phyloP scores from a whole-genome alignment of 768 basidiomycete genomes.

The Mycena epipterygia region DNA sequence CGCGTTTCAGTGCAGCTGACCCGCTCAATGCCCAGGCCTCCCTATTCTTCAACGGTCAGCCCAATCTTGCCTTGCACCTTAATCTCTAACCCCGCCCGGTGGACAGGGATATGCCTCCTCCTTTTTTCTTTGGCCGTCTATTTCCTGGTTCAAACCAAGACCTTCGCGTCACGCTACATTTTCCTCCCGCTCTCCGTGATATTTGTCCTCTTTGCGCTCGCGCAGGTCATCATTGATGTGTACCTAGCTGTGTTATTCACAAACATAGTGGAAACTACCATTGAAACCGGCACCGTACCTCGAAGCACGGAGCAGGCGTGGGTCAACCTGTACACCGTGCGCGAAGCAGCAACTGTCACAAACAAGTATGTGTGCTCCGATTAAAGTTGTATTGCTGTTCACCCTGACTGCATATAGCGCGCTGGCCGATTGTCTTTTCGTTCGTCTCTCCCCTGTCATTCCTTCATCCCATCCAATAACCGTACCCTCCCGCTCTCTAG shows the following conservation, averaged over 20 bases:
- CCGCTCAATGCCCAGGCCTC: background rate
- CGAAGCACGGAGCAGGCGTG: background rate
- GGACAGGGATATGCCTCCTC: conserved; percentile 16
- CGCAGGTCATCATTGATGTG: background rate
- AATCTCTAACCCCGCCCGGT: background rate
- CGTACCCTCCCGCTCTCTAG: background rate
- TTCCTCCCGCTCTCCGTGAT: conserved; percentile 4
- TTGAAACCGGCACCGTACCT: background rate
- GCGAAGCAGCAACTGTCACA: background rate
- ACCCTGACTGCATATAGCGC: background rate
- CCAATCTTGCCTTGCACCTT: background rate
- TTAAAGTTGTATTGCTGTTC: too few relatives aligned
- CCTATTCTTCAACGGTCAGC: background rate
- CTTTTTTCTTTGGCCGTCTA: conserved; percentile 3
- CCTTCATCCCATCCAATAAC: too few relatives aligned
- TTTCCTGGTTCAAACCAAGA: conserved; percentile 3
- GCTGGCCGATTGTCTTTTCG: background rate
- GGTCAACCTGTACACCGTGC: background rate
- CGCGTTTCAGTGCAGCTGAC: too few relatives aligned
- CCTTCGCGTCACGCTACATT: background rate
- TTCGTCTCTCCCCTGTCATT: too few relatives aligned
- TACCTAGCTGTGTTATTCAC: background rate
- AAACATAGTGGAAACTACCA: background rate
- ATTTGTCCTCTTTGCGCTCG: conserved; percentile 2
- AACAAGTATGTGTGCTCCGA: background rate